A percentile compares a stretch with the other conserved stretches of the same genome.
These are phyloP conservation scores for Mycena albidolilacea DNA, from an alignment of 768 basidiomycete genomes.

Conservation along the genomic window DNA sequence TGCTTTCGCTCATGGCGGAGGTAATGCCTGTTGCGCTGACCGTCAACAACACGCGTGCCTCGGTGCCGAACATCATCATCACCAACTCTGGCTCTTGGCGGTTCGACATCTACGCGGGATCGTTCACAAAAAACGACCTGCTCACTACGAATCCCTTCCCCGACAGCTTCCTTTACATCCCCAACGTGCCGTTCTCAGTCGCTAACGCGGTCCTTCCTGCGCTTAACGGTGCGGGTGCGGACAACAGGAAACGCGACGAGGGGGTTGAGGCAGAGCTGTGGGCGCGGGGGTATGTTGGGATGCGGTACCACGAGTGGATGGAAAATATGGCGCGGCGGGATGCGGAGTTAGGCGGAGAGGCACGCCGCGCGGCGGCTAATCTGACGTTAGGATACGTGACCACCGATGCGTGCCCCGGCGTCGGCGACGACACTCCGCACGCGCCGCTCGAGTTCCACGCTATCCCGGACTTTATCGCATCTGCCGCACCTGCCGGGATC, in stretches of 20 bases:
- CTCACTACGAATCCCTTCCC: constrained; percentile 81
- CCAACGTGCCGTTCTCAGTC: constrained; percentile 63
- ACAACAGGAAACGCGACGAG: constrained; percentile 52
- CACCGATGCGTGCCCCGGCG: constrained; percentile 77
- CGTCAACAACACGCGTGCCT: constrained; percentile 74
- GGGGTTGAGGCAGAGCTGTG: constrained; percentile 57
- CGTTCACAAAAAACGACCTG: constrained; percentile 87
- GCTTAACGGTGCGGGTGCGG: constrained; percentile 64
- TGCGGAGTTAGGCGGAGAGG: constrained; percentile 48
- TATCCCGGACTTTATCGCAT: constrained; percentile 72
- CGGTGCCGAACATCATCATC: constrained; percentile 75
- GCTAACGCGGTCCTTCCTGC: constrained; percentile 69
- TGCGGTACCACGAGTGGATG: constrained; percentile 69
- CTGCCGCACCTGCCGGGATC: constrained; percentile 63
- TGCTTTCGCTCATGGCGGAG: constrained; percentile 63
- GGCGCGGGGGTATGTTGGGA: constrained; percentile 65
- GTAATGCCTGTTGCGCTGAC: constrained; percentile 70
- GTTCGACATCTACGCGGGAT: constrained; percentile 76
- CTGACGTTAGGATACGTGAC: constrained; percentile 86
- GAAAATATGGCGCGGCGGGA: constrained; percentile 63
- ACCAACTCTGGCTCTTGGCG: constrained; percentile 75
- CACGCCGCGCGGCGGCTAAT: constrained; percentile 60
- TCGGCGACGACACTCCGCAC: constrained; percentile 83
- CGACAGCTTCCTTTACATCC: constrained; percentile 75
- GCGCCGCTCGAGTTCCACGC: constrained; percentile 69